Evolutionary conservation across 169 alveolate genomes (phyloP).

Genomic region (Plasmodium sp.): DNA sequence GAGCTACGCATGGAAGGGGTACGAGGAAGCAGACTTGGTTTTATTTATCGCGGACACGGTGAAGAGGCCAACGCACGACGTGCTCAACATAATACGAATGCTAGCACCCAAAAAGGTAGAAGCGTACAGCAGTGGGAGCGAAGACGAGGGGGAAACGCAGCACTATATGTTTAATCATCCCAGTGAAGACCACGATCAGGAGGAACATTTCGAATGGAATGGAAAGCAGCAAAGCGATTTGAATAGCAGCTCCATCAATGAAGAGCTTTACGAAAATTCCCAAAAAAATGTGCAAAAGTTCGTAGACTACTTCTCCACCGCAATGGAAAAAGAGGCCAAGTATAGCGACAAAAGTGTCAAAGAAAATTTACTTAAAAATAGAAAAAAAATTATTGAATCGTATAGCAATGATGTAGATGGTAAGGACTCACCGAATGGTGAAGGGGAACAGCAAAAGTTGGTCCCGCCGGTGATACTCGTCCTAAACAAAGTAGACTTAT

Average conservation of each 20-base stretch:
- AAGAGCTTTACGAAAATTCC: not conserved
- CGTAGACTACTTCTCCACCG: conserved; percentile 23
- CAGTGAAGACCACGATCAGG: not conserved
- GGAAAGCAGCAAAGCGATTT: not conserved
- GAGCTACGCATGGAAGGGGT: conserved; percentile 90
- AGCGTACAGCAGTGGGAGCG: conserved; percentile 62
- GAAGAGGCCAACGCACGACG: conserved; percentile 87
- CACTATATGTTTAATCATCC: not conserved
- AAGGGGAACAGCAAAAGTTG: conserved; percentile 1
- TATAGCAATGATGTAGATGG: not conserved
- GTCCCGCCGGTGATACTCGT: conserved; percentile 83
- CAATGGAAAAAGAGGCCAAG: conserved; percentile 35
- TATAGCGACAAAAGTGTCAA: conserved; percentile 65
- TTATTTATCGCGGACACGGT: conserved; percentile 87
- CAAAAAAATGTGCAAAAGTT: not conserved
- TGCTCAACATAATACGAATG: conserved; percentile 80
- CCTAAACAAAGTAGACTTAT: conserved; percentile 83
- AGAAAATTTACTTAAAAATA: conserved; percentile 46
- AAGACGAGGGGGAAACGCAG: not conserved
- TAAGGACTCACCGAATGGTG: not conserved
- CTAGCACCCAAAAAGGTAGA: conserved; percentile 80
- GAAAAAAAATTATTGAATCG: conserved; percentile 58
- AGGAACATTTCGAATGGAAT: not conserved
- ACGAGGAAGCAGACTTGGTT: conserved; percentile 89
- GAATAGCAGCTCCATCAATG: not conserved